Percentiles rank a stretch among this genome's conserved stretches.
Conservation (phyloP, 306 rosid genomes). For the Oxytropis ochrocephala region DNA sequence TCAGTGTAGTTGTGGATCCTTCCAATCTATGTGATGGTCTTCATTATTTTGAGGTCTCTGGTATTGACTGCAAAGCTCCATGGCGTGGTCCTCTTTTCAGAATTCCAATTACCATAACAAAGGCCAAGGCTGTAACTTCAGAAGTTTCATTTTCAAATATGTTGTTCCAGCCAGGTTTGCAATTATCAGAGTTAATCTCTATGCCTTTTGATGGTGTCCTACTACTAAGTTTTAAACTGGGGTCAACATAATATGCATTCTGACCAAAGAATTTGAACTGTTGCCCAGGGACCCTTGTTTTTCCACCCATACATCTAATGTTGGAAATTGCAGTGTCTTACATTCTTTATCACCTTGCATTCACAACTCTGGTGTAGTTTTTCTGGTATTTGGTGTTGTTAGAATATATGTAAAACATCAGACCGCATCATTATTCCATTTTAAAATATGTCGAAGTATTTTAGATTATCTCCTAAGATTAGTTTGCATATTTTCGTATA, state of each 20-base stretch:
- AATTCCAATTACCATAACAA: slow-evolving; percentile 83
- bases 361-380: slow-evolving; percentile 9
- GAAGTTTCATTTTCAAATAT: slow-evolving; percentile 58
- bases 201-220: slow-evolving; percentile 17
- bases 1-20: slow-evolving; percentile 87
- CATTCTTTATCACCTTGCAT: slow-evolving; percentile 1
- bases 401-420: neutral
- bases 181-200: slow-evolving; percentile 7
- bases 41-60: slow-evolving; percentile 84
- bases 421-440: neutral
- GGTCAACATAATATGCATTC: neutral
- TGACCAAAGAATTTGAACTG: slow-evolving; percentile 9
- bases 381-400: slow-evolving; percentile 6
- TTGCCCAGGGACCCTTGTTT: neutral
- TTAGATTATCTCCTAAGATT: neutral
- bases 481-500: neutral
- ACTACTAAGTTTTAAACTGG: neutral
- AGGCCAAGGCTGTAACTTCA: slow-evolving; percentile 60
- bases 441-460: neutral
- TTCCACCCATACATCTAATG: neutral
- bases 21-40: slow-evolving; percentile 71
- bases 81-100: slow-evolving; percentile 98
- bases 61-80: slow-evolving; percentile 89
- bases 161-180: slow-evolving; percentile 79
- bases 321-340: slow-evolving; percentile 6